These are phyloP conservation scores for Emmonsiellopsis sp. DNA, from an alignment of 2,329 filamentous ascomycete species.

Conservation along the genomic window DNA sequence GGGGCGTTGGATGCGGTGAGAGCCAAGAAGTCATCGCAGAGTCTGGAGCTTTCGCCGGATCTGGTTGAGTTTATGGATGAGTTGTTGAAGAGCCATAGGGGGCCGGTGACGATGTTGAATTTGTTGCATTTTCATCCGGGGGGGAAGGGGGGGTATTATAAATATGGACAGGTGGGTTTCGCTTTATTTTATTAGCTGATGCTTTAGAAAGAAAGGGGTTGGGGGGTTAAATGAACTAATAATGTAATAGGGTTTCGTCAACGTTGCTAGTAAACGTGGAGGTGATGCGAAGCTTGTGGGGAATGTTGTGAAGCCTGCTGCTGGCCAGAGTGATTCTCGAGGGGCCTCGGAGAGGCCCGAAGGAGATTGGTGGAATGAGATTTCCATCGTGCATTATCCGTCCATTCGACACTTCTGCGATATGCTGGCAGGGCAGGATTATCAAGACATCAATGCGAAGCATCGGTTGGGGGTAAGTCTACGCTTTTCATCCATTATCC, in stretches of 20 bases:
- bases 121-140: conserved; percentile 48
- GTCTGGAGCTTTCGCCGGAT: conserved; percentile 46
- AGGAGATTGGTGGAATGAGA: conserved; percentile 49
- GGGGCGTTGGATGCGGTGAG: conserved; percentile 22
- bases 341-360: conserved; percentile 15
- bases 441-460: conserved; percentile 49
- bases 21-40: conserved; percentile 33
- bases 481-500: neutral
- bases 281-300: conserved; percentile 55
- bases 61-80: conserved; percentile 42
- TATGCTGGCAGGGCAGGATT: conserved; percentile 50
- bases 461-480: conserved; percentile 37
- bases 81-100: conserved; percentile 24
- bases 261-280: conserved; percentile 45
- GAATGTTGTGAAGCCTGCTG: conserved; percentile 36
- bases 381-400: conserved; percentile 57
- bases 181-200: conserved; percentile 20
- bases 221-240: neutral
- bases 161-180: conserved; percentile 49
- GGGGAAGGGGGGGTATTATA: conserved; percentile 45
- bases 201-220: neutral
- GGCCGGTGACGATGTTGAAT: conserved; percentile 55
- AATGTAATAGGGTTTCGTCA: conserved; percentile 21
- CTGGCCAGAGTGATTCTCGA: conserved; percentile 16
- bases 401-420: conserved; percentile 53